Conservation (phyloP, 2,329 filamentous ascomycete species). For the Lasiodiplodia citricola region DNA sequence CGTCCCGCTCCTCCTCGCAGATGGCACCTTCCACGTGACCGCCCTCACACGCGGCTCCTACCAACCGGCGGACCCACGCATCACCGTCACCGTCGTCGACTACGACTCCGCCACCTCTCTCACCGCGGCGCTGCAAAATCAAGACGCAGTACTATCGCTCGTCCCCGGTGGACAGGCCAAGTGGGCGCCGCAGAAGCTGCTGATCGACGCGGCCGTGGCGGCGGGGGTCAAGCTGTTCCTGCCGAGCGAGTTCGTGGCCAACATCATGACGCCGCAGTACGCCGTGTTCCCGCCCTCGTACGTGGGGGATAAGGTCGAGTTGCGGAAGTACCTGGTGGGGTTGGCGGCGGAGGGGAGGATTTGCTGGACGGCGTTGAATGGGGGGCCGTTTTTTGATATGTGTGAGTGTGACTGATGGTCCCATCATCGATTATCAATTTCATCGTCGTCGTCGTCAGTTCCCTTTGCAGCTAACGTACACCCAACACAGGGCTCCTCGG, state of each 20-base stretch:
- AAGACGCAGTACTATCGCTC: background rate
- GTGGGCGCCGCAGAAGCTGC: background rate
- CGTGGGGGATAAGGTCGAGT: slow-evolving; percentile 37
- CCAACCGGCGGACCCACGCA: slow-evolving; percentile 33
- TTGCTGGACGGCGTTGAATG: slow-evolving; percentile 40
- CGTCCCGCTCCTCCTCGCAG: slow-evolving; percentile 36
- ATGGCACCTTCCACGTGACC: slow-evolving; percentile 36
- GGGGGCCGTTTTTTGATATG: slow-evolving; percentile 46
- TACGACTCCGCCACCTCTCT: slow-evolving; percentile 23
- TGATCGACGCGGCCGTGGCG: slow-evolving; percentile 49
- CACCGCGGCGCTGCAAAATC: background rate
- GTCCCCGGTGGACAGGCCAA: background rate
- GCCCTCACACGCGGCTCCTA: slow-evolving; percentile 36
- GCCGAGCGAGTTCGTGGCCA: slow-evolving; percentile 42
- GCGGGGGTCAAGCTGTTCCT: slow-evolving; percentile 49
- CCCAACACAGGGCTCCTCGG: slow-evolving; percentile 41
- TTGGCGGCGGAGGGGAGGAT: slow-evolving; percentile 34
- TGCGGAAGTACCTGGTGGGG: slow-evolving; percentile 36
- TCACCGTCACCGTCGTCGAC: slow-evolving; percentile 31
- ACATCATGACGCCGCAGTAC: slow-evolving; percentile 36
- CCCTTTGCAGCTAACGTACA: background rate
- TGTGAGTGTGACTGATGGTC: slow-evolving; percentile 37
- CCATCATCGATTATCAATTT: background rate
- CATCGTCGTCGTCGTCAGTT: background rate
- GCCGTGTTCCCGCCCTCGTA: slow-evolving; percentile 35